Percentiles rank a stretch among this genome's conserved stretches.
Conservation (phyloP, 2,329 filamentous ascomycete species). For the Stemphylium vesicarium region DNA sequence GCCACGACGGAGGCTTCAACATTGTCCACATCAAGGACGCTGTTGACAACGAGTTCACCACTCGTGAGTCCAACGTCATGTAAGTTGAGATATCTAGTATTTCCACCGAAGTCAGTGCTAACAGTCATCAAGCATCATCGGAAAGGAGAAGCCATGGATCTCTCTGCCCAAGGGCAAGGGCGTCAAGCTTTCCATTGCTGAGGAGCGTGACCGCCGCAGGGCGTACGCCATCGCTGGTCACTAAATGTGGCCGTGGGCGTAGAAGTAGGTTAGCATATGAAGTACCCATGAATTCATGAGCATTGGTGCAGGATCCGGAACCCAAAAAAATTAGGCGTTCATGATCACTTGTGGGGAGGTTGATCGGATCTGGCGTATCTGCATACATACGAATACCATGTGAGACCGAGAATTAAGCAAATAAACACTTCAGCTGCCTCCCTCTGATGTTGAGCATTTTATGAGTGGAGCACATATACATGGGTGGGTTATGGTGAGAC, state of each 20-base stretch:
- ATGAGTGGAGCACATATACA: not conserved
- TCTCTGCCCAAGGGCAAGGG: conserved; percentile 99
- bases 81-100: conserved; percentile 22
- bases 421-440: conserved; percentile 25
- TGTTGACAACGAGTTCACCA: conserved; percentile 99
- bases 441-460: not conserved
- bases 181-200: conserved; percentile 96
- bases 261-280: conserved; percentile 34
- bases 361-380: conserved; percentile 37
- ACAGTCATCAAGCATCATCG: conserved; percentile 70
- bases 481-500: not conserved
- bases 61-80: conserved; percentile 99
- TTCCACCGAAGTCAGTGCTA: conserved; percentile 7
- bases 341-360: conserved; percentile 42
- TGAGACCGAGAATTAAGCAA: conserved; percentile 22
- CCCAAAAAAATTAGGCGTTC: conserved; percentile 43
- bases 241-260: conserved; percentile 42
- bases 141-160: conserved; percentile 98
- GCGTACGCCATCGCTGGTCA: conserved; percentile 65
- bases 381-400: conserved; percentile 45
- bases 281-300: conserved; percentile 36
- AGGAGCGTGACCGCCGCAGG: conserved; percentile 98
- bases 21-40: conserved; percentile 99
- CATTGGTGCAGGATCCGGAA: conserved; percentile 35
- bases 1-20: conserved; percentile 99